phyloP scores from a whole-genome alignment of 2,329 filamentous ascomycete genomes.

The Zopfia rhizophila region DNA sequence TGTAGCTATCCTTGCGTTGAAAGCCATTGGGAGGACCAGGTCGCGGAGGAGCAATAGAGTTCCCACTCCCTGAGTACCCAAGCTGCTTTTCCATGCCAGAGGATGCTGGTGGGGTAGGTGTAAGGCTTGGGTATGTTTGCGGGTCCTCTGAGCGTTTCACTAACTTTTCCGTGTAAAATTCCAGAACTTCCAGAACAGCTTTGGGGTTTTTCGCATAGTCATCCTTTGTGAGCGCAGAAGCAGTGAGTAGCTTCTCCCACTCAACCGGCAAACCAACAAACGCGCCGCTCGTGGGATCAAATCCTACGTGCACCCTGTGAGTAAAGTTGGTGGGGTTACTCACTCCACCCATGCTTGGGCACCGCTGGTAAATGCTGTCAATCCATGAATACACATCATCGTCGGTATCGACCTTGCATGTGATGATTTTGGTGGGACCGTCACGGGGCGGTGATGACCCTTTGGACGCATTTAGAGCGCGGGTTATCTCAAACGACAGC shows the following conservation, averaged over 20 bases:
- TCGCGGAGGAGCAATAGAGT: constrained; percentile 60
- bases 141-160: constrained; percentile 79
- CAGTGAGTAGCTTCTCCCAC: constrained; percentile 96
- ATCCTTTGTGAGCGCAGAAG: constrained; percentile 96
- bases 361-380: constrained; percentile 95
- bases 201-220: constrained; percentile 96
- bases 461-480: constrained; percentile 67
- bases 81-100: constrained; percentile 59
- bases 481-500: constrained; percentile 93
- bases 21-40: constrained; percentile 56
- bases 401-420: constrained; percentile 93
- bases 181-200: constrained; percentile 76
- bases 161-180: constrained; percentile 84
- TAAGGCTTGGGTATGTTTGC: constrained; percentile 73
- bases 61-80: constrained; percentile 56
- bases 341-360: constrained; percentile 96
- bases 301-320: constrained; percentile 96
- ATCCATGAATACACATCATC: constrained; percentile 99
- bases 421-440: constrained; percentile 81
- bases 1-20: constrained; percentile 59
- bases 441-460: constrained; percentile 80
- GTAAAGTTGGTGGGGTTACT: constrained; percentile 99
- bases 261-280: constrained; percentile 95
- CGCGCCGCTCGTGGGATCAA: constrained; percentile 92
- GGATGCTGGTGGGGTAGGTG: constrained; percentile 71